Conservation (phyloP, 371 early-diverging fungal species). For the Quaeritorhiza haematococci region DNA sequence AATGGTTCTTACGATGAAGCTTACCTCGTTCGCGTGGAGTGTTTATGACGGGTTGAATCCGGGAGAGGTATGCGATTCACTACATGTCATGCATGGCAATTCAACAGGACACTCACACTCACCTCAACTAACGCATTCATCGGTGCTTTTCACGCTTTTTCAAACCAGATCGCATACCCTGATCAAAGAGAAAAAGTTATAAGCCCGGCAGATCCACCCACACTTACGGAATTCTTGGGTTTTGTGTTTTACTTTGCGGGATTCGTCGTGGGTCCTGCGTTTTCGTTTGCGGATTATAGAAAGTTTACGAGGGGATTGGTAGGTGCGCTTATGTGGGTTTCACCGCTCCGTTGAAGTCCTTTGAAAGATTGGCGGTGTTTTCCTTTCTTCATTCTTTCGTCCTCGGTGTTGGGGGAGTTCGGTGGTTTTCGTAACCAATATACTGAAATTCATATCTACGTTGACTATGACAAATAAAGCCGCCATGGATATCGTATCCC, state of each 20-base stretch:
- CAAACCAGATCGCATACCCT: slow-evolving; percentile 8
- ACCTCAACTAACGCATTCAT: neutral
- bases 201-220: slow-evolving; percentile 61
- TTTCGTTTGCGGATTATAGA: slow-evolving; percentile 68
- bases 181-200: slow-evolving; percentile 55
- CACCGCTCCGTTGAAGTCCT: neutral
- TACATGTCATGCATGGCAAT: neutral
- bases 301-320: slow-evolving; percentile 47
- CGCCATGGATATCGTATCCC: slow-evolving; percentile 14
- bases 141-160: slow-evolving; percentile 1
- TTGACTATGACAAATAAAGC: neutral
- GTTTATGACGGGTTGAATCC: slow-evolving; percentile 62
- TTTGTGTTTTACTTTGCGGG: slow-evolving; percentile 85
- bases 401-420: too few relatives aligned
- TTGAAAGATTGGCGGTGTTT: too few relatives aligned
- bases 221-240: slow-evolving; percentile 70
- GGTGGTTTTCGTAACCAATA: neutral
- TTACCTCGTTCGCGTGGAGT: slow-evolving; percentile 81
- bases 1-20: slow-evolving; percentile 87
- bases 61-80: slow-evolving; percentile 9
- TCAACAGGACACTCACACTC: neutral
- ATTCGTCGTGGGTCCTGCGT: slow-evolving; percentile 81
- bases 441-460: neutral
- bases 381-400: too few relatives aligned
- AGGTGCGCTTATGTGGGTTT: slow-evolving; percentile 2